phyloP scores from a whole-genome alignment of 331 rosid species.

The Acacia concinna region DNA sequence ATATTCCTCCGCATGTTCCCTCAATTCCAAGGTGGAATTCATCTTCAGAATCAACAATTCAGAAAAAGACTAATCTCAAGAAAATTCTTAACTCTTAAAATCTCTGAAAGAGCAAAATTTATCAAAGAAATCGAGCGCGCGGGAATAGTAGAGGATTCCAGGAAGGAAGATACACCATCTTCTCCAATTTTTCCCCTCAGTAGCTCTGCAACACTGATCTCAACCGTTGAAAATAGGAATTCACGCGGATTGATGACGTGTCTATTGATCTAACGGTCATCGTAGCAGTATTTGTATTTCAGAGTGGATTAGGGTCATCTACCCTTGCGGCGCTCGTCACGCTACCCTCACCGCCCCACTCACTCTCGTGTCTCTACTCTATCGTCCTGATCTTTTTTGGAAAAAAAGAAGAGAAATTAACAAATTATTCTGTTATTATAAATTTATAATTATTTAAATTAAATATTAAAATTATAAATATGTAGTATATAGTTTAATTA shows the following conservation, averaged over 20 bases:
- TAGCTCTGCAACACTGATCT: constrained; percentile 65
- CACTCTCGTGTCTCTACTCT: background rate
- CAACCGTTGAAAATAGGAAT: constrained; percentile 43
- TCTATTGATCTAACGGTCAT: constrained; percentile 48
- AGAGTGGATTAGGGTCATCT: constrained; percentile 23
- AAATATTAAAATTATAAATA: too few relatives aligned
- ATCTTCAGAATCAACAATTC: constrained; percentile 43
- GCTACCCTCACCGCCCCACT: background rate
- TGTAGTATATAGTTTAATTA: too few relatives aligned
- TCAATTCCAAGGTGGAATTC: constrained; percentile 55
- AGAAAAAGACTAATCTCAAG: background rate
- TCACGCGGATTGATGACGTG: constrained; percentile 72
- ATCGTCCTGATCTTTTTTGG: background rate
- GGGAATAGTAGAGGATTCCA: constrained; percentile 25
- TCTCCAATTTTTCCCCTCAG: constrained; percentile 63
- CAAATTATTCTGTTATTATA: background rate
- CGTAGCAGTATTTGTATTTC: constrained; percentile 32
- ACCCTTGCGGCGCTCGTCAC: constrained; percentile 59
- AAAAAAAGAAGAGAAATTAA: background rate
- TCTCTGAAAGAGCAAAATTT: background rate
- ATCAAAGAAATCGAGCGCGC: constrained; percentile 14
- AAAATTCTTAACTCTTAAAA: background rate
- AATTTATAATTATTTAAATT: too few relatives aligned
- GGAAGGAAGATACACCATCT: constrained; percentile 33
- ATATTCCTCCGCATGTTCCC: constrained; percentile 52